These are phyloP conservation scores for Pseudogymnoascus sp. DNA, from an alignment of 2,329 filamentous ascomycete species.

Conservation along the genomic window DNA sequence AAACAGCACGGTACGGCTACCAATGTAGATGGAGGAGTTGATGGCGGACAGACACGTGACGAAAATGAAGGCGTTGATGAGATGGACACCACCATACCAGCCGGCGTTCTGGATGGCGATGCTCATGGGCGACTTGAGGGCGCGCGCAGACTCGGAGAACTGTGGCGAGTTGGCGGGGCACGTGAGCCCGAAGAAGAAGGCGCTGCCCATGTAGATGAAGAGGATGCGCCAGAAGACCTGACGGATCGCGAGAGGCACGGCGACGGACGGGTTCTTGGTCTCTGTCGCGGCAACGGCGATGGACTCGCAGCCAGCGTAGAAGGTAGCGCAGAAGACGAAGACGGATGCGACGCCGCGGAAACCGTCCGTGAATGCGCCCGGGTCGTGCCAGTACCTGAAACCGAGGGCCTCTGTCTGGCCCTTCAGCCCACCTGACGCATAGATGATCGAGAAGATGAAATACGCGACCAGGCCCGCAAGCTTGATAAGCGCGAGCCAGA, in stretches of 20 bases:
- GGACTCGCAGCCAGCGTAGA: slow-evolving; percentile 59
- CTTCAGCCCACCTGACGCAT: slow-evolving; percentile 57
- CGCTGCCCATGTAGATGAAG: slow-evolving; percentile 59
- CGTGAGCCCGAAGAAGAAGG: slow-evolving; percentile 67
- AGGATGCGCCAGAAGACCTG: slow-evolving; percentile 35
- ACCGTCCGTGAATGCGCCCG: slow-evolving; percentile 62
- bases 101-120: slow-evolving; percentile 66
- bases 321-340: slow-evolving; percentile 61
- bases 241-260: slow-evolving; percentile 36
- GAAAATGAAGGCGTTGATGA: slow-evolving; percentile 72
- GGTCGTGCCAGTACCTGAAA: slow-evolving; percentile 63
- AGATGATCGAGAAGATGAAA: slow-evolving; percentile 66
- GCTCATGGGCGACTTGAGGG: slow-evolving; percentile 64
- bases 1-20: slow-evolving; percentile 64
- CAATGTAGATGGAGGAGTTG: slow-evolving; percentile 72
- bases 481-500: slow-evolving; percentile 66
- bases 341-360: slow-evolving; percentile 57
- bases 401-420: slow-evolving; percentile 51
- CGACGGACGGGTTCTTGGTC: slow-evolving; percentile 38
- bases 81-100: slow-evolving; percentile 62
- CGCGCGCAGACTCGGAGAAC: slow-evolving; percentile 52
- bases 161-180: slow-evolving; percentile 60
- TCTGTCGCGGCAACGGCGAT: slow-evolving; percentile 49
- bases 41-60: slow-evolving; percentile 63
- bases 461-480: slow-evolving; percentile 61